phyloP scores from a whole-genome alignment of 768 basidiomycete species.

The Holtermannia corniformis region DNA sequence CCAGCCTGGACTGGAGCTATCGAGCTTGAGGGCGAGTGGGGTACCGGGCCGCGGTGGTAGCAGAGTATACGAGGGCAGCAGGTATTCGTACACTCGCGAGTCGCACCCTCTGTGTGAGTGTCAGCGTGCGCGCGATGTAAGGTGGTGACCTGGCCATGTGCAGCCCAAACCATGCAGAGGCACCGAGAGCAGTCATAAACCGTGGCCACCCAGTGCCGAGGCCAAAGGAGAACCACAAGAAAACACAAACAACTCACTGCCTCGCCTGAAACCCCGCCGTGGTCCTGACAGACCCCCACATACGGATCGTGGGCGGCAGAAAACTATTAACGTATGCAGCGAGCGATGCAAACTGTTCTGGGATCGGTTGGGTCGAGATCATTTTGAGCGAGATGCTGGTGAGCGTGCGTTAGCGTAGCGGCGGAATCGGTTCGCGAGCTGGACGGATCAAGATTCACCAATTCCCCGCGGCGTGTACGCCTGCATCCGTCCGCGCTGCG shows the following conservation, averaged over 20 bases:
- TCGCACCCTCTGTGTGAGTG: slow-evolving; percentile 63
- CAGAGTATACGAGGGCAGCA: slow-evolving; percentile 85
- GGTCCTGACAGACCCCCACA: slow-evolving; percentile 75
- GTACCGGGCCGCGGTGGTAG: slow-evolving; percentile 77
- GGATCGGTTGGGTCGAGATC: slow-evolving; percentile 59
- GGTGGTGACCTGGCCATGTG: neutral
- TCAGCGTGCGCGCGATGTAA: neutral
- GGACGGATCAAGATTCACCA: slow-evolving; percentile 51
- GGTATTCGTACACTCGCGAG: slow-evolving; percentile 94
- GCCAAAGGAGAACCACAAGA: neutral
- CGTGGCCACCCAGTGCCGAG: neutral
- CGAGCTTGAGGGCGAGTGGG: slow-evolving; percentile 45
- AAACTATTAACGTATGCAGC: slow-evolving; percentile 68
- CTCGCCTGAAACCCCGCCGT: slow-evolving; percentile 45
- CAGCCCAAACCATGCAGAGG: neutral
- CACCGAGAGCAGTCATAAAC: neutral
- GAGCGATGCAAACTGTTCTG: slow-evolving; percentile 46
- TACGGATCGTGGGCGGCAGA: slow-evolving; percentile 78
- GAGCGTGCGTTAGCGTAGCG: neutral
- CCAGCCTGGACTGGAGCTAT: slow-evolving; percentile 58
- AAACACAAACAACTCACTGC: slow-evolving; percentile 24
- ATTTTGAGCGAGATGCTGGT: slow-evolving; percentile 56
- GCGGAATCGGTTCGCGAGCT: neutral
- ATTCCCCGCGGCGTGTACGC: slow-evolving; percentile 95
- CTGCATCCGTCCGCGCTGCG: slow-evolving; percentile 91